A percentile compares a stretch with the other conserved stretches of the same genome.
phyloP scores from a whole-genome alignment of 176 grass and related monocot species.

The Eragrostis curvula region DNA sequence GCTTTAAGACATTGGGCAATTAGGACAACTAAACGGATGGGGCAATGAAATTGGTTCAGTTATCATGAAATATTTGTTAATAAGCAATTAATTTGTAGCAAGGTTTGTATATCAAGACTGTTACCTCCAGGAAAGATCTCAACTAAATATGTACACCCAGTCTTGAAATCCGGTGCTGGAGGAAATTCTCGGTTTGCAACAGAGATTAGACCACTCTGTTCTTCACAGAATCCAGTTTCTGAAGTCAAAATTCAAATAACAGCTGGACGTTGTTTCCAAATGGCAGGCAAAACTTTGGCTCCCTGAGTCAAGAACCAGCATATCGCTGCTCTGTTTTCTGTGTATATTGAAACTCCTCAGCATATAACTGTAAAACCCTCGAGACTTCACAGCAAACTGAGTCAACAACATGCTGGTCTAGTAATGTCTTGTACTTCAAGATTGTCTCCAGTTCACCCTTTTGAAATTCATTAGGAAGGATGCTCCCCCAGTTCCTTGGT shows the following conservation, averaged over 20 bases:
- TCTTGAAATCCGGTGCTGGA: background rate
- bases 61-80: background rate
- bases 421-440: slow-evolving; percentile 45
- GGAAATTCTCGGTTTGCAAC: background rate
- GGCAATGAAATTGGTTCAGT: too few relatives aligned
- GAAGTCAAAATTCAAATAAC: slow-evolving; percentile 4
- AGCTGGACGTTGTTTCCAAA: slow-evolving; percentile 9
- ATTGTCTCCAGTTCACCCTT: slow-evolving; percentile 58
- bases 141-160: background rate
- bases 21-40: too few relatives aligned
- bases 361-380: slow-evolving; percentile 32
- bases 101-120: slow-evolving; percentile 7
- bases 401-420: slow-evolving; percentile 51
- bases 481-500: slow-evolving; percentile 52
- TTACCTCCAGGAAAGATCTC: slow-evolving; percentile 32
- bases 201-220: background rate
- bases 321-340: slow-evolving; percentile 22
- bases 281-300: background rate
- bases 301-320: slow-evolving; percentile 9
- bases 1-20: background rate
- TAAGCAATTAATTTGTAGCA: background rate
- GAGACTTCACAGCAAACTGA: slow-evolving; percentile 41
- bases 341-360: slow-evolving; percentile 14
- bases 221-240: slow-evolving; percentile 8
- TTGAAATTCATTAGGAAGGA: slow-evolving; percentile 59